Percentiles rank a stretch among this genome's conserved stretches.
These are phyloP conservation scores for Talaromyces funiculosus DNA, from an alignment of 2,329 filamentous ascomycete species.

Conservation along the genomic window DNA sequence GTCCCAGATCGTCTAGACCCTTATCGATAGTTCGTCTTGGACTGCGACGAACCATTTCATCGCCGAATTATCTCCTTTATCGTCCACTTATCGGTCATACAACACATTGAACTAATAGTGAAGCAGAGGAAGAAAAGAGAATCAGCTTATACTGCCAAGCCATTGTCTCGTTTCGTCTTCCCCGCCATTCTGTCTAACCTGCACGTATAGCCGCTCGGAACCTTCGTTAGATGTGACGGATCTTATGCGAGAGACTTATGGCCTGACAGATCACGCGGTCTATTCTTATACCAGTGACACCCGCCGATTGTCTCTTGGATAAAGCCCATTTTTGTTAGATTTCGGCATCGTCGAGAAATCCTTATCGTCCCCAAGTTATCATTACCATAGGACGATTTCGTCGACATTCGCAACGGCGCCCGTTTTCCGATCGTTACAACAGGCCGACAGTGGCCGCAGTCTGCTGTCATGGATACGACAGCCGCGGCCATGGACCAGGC, in stretches of 20 bases:
- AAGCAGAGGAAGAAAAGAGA: background rate
- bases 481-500: slow-evolving; percentile 35
- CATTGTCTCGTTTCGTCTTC: background rate
- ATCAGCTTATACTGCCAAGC: background rate
- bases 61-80: background rate
- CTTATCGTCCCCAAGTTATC: background rate
- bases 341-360: background rate
- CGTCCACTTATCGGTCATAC: background rate
- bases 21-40: background rate
- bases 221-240: slow-evolving; percentile 3
- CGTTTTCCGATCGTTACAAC: slow-evolving; percentile 13
- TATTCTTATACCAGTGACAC: background rate
- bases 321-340: too few species aligned
- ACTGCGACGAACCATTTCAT: background rate
- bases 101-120: background rate
- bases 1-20: background rate
- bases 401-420: slow-evolving; percentile 12
- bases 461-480: slow-evolving; percentile 39
- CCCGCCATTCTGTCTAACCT: background rate
- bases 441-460: slow-evolving; percentile 18
- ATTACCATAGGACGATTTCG: background rate
- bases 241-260: background rate
- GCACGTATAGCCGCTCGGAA: background rate
- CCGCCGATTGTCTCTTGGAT: background rate
- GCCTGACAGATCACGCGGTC: background rate